Conservation (phyloP, 257 asterid species). For the Lavandula angustifolia region DNA sequence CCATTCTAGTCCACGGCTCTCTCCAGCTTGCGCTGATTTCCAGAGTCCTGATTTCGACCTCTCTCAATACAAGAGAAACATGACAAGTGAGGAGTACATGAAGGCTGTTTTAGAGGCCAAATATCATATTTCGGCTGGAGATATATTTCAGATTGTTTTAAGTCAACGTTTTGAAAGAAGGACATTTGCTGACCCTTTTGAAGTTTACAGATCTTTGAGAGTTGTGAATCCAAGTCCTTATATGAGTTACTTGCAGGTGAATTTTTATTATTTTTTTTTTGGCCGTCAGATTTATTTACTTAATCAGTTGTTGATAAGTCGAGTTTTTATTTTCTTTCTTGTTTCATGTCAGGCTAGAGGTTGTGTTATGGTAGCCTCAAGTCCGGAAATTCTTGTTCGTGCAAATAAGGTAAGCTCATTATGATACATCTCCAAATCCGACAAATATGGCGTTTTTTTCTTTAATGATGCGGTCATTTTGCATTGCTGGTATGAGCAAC, state of each 20-base stretch:
- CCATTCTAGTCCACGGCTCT: slow-evolving; percentile 61
- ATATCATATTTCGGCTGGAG: slow-evolving; percentile 83
- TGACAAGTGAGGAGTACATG: slow-evolving; percentile 76
- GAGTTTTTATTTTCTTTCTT: slow-evolving; percentile 18
- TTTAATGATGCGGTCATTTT: too few species aligned
- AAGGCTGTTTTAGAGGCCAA: slow-evolving; percentile 74
- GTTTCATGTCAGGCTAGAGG: slow-evolving; percentile 67
- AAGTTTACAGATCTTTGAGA: slow-evolving; percentile 87
- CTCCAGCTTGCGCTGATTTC: slow-evolving; percentile 59
- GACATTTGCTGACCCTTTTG: slow-evolving; percentile 92
- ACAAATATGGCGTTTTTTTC: too few species aligned
- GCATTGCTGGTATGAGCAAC: slow-evolving; percentile 1
- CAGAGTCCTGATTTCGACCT: slow-evolving; percentile 46
- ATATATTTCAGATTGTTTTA: slow-evolving; percentile 77
- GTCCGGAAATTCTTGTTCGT: slow-evolving; percentile 82
- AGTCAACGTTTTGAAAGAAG: slow-evolving; percentile 88
- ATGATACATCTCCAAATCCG: slow-evolving; percentile 16
- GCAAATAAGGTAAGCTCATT: slow-evolving; percentile 60
- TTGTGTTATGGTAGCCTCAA: slow-evolving; percentile 83
- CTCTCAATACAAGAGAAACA: slow-evolving; percentile 51
- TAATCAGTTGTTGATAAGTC: slow-evolving; percentile 15
- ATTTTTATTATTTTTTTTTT: slow-evolving; percentile 25
- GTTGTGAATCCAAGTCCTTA: slow-evolving; percentile 92
- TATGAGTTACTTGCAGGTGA: slow-evolving; percentile 89
- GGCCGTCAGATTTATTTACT: slow-evolving; percentile 12